Evolutionary conservation across 257 asterid genomes (phyloP).

Genomic region (Nicotiana otophora): DNA sequence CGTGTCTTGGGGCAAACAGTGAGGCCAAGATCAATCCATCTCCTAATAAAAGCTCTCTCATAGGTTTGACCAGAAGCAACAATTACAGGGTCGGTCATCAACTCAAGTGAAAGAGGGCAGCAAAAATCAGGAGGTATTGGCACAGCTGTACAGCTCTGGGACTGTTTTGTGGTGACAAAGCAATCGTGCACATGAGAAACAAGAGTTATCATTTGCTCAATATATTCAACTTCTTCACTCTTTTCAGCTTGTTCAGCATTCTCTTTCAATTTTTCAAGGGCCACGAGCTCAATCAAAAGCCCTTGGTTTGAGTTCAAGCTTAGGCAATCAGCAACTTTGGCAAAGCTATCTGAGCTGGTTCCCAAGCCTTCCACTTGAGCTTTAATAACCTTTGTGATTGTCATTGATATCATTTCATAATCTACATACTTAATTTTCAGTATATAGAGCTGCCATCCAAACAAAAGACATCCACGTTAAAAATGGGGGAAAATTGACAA

Average conservation of each 20-base stretch:
- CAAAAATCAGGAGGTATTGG: conserved; percentile 75
- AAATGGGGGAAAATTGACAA: neutral
- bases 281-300: conserved; percentile 76
- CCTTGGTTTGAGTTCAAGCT: conserved; percentile 72
- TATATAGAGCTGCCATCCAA: conserved; percentile 36
- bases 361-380: conserved; percentile 64
- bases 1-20: conserved; percentile 88
- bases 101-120: conserved; percentile 86
- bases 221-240: conserved; percentile 51
- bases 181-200: conserved; percentile 82
- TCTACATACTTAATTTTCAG: conserved; percentile 57
- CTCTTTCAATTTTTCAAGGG: conserved; percentile 84
- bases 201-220: conserved; percentile 64
- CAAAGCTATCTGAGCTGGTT: conserved; percentile 57
- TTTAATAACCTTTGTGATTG: conserved; percentile 47
- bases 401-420: conserved; percentile 42
- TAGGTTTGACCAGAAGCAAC: conserved; percentile 94
- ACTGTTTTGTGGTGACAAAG: conserved; percentile 63
- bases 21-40: conserved; percentile 85
- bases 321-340: conserved; percentile 52
- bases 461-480: conserved; percentile 9
- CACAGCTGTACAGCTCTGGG: conserved; percentile 54
- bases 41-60: conserved; percentile 69
- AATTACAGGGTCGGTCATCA: conserved; percentile 90
- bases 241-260: conserved; percentile 75